Evolutionary conservation across 192 early-diverging fungal species (phyloP), one percentile per base, ranked within the genome.

Genomic region (Linnemannia schmuckeri): DNA sequence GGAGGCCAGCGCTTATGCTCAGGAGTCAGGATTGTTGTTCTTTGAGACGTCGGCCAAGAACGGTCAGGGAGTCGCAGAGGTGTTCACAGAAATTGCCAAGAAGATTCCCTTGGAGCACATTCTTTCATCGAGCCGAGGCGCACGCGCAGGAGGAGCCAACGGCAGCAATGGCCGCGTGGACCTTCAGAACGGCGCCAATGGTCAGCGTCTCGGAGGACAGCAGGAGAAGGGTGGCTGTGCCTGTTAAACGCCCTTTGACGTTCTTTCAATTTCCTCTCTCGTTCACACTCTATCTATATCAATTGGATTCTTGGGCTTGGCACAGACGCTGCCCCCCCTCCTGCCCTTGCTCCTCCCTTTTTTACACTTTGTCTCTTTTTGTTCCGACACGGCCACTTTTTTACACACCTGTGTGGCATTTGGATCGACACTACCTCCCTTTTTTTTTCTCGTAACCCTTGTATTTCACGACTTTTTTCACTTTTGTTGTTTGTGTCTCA

Each of bases 31-130:
- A 9, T 89, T 99, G 52, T 86, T 98, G 75, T 98, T 96, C 88
- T 91, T 95, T 79, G 97, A 99, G 91, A 96, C 98, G 42, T 95
- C 94, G 69, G 96, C 98, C 66, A 97, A 96, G 88, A 93, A 94
- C 3, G 97, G 97, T 6, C 92, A 95, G 52, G 94, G 94, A 66
- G 96, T 99, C 5, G 92, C 94, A 41, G 94, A 97, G 77, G 94
- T 97, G 27, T 98, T 98, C 82, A 97, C 94, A 44, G 97, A 99
- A 83, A 97, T 99, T 90, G 88, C 89, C 66, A 91, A 91, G 71
- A 89, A 89, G 77, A 91, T 91, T 72, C 88, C 90, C 27, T 63
- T 91, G 75, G 88, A 91, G 68, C 89, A 91, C 57, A 88, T 91
- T 70, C 57, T 91, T 5, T 75, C 85, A 9, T 77, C 79, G 22